A percentile compares a stretch with the other conserved stretches of the same genome.
phyloP scores from a whole-genome alignment of 1,139 yeast genomes.

The Yamadazyma taylorii region DNA sequence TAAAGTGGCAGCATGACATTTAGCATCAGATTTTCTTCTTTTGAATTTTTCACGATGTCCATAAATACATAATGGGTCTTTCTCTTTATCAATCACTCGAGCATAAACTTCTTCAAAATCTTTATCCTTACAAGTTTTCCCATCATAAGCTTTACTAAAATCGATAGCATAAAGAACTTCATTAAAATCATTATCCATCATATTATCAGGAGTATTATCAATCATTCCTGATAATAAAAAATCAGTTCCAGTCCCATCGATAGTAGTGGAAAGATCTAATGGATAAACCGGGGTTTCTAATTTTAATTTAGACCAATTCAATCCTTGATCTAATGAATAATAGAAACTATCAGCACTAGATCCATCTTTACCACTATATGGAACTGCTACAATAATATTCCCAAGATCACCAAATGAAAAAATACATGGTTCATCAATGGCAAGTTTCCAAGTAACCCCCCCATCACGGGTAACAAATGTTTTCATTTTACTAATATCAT shows the following conservation, averaged over 20 bases:
- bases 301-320: slow-evolving; percentile 54
- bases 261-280: slow-evolving; percentile 51
- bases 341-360: slow-evolving; percentile 30
- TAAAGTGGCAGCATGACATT: slow-evolving; percentile 65
- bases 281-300: slow-evolving; percentile 54
- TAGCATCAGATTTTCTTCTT: slow-evolving; percentile 67
- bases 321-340: slow-evolving; percentile 77
- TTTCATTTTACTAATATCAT: slow-evolving; percentile 27
- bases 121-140: slow-evolving; percentile 45
- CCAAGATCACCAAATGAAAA: slow-evolving; percentile 82
- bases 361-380: slow-evolving; percentile 30
- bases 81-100: slow-evolving; percentile 43
- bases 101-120: slow-evolving; percentile 77
- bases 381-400: slow-evolving; percentile 66
- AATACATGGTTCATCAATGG: slow-evolving; percentile 53
- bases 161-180: slow-evolving; percentile 52
- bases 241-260: slow-evolving; percentile 72
- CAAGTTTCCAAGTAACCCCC: slow-evolving; percentile 67
- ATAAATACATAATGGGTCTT: slow-evolving; percentile 62
- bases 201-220: slow-evolving; percentile 21
- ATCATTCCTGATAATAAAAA: slow-evolving; percentile 56
- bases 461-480: slow-evolving; percentile 78
- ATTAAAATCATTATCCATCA: slow-evolving; percentile 11
- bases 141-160: slow-evolving; percentile 57
- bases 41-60: slow-evolving; percentile 70